phyloP scores from a whole-genome alignment of 257 asterid genomes.

The Mentha longifolia region DNA sequence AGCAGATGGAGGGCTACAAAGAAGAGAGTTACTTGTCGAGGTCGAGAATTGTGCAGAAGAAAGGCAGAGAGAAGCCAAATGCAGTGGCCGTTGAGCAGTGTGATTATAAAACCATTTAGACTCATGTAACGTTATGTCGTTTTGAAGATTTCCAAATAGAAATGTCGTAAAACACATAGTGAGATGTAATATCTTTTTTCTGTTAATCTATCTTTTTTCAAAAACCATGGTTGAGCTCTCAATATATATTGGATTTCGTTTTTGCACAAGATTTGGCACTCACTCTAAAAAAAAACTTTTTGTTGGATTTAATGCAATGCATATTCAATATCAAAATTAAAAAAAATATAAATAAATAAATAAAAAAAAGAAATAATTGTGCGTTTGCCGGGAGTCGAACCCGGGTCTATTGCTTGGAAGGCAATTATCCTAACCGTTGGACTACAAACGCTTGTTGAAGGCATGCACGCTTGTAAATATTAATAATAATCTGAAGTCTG shows the following conservation, averaged over 20 bases:
- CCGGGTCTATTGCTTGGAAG: slow-evolving; percentile 99
- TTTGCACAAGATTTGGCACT: too few relatives aligned
- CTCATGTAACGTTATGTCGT: slow-evolving; percentile 19
- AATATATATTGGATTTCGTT: not conserved
- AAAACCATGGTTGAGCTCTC: slow-evolving; percentile 8
- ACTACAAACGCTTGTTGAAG: slow-evolving; percentile 62
- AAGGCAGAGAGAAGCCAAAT: not conserved
- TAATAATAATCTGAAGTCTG: too few relatives aligned
- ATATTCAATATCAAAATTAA: too few relatives aligned
- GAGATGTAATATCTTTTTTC: not conserved
- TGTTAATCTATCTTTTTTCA: not conserved
- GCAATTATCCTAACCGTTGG: slow-evolving; percentile 99
- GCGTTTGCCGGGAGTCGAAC: slow-evolving; percentile 98
- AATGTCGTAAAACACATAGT: slow-evolving; percentile 2
- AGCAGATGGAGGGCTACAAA: slow-evolving; percentile 10
- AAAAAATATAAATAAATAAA: too few relatives aligned
- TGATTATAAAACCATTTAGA: slow-evolving; percentile 1
- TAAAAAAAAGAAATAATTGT: too few relatives aligned
- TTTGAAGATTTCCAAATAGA: slow-evolving; percentile 1
- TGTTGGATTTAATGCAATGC: too few relatives aligned
- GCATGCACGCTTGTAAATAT: too few relatives aligned
- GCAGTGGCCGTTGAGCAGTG: slow-evolving; percentile 4
- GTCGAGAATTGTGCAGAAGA: slow-evolving; percentile 18
- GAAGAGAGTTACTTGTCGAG: slow-evolving; percentile 4
- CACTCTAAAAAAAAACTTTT: too few relatives aligned